A percentile compares a stretch with the other conserved stretches of the same genome.
Evolutionary conservation across 441 rosid species (phyloP).

Genomic region (Isatis lusitanica): DNA sequence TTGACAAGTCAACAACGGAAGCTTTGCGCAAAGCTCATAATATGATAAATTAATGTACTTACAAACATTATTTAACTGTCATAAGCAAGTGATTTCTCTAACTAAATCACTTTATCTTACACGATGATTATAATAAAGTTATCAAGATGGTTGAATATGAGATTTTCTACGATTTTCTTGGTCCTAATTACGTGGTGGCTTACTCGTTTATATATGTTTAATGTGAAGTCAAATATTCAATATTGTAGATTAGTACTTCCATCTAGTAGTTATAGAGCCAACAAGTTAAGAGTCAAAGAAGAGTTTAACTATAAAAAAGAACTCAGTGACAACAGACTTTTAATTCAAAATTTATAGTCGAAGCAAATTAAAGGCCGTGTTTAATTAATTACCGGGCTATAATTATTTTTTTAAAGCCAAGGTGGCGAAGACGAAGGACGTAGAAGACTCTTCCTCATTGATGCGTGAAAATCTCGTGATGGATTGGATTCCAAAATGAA

Average conservation of each 20-base stretch:
- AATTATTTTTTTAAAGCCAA: background rate
- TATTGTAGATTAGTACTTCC: background rate
- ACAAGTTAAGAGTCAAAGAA: slow-evolving; percentile 19
- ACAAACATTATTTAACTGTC: slow-evolving; percentile 14
- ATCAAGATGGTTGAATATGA: slow-evolving; percentile 14
- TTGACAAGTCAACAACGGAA: slow-evolving; percentile 37
- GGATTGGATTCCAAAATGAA: too few relatives aligned
- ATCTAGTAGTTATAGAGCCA: slow-evolving; percentile 8
- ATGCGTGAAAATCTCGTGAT: too few relatives aligned
- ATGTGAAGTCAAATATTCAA: slow-evolving; percentile 20
- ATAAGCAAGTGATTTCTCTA: slow-evolving; percentile 8
- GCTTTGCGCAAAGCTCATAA: slow-evolving; percentile 25
- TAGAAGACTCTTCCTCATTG: too few relatives aligned
- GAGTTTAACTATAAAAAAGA: background rate
- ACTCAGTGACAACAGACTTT: background rate
- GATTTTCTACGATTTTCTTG: slow-evolving; percentile 8
- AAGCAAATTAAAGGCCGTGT: background rate
- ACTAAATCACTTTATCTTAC: slow-evolving; percentile 16
- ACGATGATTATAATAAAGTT: slow-evolving; percentile 6
- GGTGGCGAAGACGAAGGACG: background rate
- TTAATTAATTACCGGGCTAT: background rate
- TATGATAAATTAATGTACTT: slow-evolving; percentile 6
- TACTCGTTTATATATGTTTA: slow-evolving; percentile 8
- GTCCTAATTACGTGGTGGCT: slow-evolving; percentile 16
- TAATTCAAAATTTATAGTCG: background rate